phyloP scores from a whole-genome alignment of 2,329 filamentous ascomycete genomes.

The Fusarium camptoceras region DNA sequence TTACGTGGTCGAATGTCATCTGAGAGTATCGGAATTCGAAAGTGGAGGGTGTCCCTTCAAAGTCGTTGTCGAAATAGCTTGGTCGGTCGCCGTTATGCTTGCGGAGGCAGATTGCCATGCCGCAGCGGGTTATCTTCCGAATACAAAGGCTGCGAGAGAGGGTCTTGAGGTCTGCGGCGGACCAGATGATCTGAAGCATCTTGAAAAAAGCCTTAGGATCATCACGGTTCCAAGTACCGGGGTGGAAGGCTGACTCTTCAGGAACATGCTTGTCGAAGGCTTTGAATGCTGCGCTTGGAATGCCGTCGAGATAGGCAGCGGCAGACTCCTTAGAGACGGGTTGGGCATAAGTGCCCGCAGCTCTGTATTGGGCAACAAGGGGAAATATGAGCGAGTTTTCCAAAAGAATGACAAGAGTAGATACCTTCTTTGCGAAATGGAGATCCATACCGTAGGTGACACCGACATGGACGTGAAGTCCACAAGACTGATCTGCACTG shows the following conservation, averaged over 20 bases:
- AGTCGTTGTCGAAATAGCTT: not conserved
- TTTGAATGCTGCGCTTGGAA: not conserved
- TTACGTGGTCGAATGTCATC: constrained; percentile 42
- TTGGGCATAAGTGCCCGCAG: not conserved
- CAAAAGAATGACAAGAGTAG: constrained; percentile 36
- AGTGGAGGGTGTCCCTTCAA: constrained; percentile 32
- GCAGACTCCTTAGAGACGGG: not conserved
- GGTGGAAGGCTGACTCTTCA: not conserved
- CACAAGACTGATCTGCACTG: constrained; percentile 35
- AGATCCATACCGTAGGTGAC: constrained; percentile 39
- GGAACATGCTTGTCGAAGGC: constrained; percentile 1
- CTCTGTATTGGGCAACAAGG: not conserved
- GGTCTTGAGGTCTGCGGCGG: not conserved
- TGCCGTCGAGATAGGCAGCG: not conserved
- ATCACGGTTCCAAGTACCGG: constrained; percentile 18
- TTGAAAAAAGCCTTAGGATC: not conserved
- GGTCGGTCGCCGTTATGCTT: fast-evolving
- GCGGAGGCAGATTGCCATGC: constrained; percentile 13
- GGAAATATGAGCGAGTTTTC: constrained; percentile 34
- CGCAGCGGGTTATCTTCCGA: not conserved
- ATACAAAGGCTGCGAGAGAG: not conserved
- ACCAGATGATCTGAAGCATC: constrained; percentile 30
- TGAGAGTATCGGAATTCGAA: constrained; percentile 45
- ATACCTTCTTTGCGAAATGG: constrained; percentile 40
- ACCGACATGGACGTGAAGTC: constrained; percentile 46